phyloP scores from a whole-genome alignment of 768 basidiomycete genomes.

The Panaeolus cyanescens region DNA sequence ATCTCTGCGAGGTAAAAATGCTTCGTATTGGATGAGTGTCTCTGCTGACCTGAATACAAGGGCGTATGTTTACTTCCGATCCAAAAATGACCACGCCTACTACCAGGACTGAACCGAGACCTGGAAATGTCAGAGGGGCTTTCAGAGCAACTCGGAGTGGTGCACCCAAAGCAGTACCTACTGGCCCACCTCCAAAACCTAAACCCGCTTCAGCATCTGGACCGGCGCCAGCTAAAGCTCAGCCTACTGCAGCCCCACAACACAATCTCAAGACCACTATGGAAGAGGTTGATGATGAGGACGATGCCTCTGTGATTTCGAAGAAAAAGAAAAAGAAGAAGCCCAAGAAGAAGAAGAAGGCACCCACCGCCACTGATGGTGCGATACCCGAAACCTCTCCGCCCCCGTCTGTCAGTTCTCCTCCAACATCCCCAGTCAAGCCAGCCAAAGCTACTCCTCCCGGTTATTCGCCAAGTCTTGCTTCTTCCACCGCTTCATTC shows the following conservation, averaged over 20 bases:
- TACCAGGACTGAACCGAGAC: slow-evolving; percentile 25
- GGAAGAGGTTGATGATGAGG: slow-evolving; percentile 78
- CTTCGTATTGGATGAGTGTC: slow-evolving; percentile 1
- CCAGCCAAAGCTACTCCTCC: slow-evolving; percentile 10
- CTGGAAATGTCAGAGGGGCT: slow-evolving; percentile 20
- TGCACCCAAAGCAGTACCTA: slow-evolving; percentile 26
- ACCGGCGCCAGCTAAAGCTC: background rate
- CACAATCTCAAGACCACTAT: slow-evolving; percentile 53
- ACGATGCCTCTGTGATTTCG: slow-evolving; percentile 41
- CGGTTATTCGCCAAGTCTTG: slow-evolving; percentile 13
- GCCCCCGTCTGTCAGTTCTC: slow-evolving; percentile 16
- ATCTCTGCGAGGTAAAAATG: slow-evolving; percentile 62
- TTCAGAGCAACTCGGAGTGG: slow-evolving; percentile 29
- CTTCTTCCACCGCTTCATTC: slow-evolving; percentile 34
- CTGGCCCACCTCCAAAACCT: slow-evolving; percentile 23
- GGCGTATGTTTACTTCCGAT: slow-evolving; percentile 60
- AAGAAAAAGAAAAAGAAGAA: slow-evolving; percentile 79
- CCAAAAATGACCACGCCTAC: slow-evolving; percentile 38
- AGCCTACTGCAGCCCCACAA: slow-evolving; percentile 11
- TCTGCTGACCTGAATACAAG: slow-evolving; percentile 30
- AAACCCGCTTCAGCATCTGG: slow-evolving; percentile 10
- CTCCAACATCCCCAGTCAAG: slow-evolving; percentile 18
- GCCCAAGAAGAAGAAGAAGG: slow-evolving; percentile 69
- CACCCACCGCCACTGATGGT: slow-evolving; percentile 23
- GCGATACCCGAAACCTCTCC: slow-evolving; percentile 18